A percentile compares a stretch with the other conserved stretches of the same genome.
These are phyloP conservation scores for Platanus orientalis DNA, from an alignment of 164 flowering plant species.

Conservation along the genomic window DNA sequence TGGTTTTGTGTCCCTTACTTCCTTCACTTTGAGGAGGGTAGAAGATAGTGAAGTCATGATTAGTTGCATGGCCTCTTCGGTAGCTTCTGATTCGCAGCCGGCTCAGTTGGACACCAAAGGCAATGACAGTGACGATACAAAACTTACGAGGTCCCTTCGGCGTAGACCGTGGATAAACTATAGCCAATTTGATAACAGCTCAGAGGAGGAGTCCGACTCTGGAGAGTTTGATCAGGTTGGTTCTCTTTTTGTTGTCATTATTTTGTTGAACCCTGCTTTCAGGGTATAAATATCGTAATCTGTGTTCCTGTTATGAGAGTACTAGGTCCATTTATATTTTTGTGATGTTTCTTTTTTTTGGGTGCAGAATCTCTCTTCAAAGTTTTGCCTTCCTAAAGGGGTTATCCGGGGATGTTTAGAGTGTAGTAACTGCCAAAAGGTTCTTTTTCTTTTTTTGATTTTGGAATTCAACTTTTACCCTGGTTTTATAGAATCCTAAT, in stretches of 20 bases:
- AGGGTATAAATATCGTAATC: not conserved
- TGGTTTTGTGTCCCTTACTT: slow-evolving; percentile 55
- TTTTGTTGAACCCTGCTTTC: not conserved
- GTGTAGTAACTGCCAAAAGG: slow-evolving; percentile 90
- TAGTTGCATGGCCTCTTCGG: slow-evolving; percentile 11
- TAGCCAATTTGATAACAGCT: slow-evolving; percentile 34
- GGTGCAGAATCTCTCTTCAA: slow-evolving; percentile 30
- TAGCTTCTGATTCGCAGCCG: slow-evolving; percentile 21
- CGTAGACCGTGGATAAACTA: slow-evolving; percentile 62
- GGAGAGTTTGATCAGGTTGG: slow-evolving; percentile 43
- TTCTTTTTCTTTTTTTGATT: slow-evolving; percentile 17
- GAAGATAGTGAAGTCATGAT: slow-evolving; percentile 15
- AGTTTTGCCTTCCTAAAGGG: slow-evolving; percentile 65
- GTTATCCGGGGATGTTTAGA: slow-evolving; percentile 80
- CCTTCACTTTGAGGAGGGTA: slow-evolving; percentile 49
- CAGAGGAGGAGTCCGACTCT: slow-evolving; percentile 53
- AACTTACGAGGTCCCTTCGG: slow-evolving; percentile 32
- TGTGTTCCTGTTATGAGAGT: not conserved
- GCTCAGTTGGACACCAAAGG: slow-evolving; percentile 12
- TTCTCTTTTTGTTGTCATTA: not conserved
- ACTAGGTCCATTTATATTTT: no score
- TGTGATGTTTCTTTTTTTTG: not conserved
- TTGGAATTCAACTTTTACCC: no score
- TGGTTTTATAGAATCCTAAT: no score
- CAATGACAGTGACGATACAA: slow-evolving; percentile 18